phyloP scores from a whole-genome alignment of 805 yeast species.

The Wickerhamomyces canadensis region DNA sequence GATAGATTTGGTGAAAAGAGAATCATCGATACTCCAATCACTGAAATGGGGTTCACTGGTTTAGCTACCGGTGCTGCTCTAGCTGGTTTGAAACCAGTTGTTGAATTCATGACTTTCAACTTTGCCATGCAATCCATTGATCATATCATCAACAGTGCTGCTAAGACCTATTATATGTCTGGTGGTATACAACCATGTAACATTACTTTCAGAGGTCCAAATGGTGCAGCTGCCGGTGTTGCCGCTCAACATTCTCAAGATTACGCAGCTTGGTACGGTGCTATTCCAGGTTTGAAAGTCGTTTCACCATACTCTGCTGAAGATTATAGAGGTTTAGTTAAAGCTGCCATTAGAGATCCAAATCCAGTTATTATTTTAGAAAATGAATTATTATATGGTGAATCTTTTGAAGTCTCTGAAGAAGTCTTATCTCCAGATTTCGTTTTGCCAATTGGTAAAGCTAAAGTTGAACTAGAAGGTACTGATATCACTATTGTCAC shows the following conservation, averaged over 20 bases:
- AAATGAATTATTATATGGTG: constrained; percentile 93
- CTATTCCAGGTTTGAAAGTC: constrained; percentile 97
- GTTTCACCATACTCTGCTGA: constrained; percentile 92
- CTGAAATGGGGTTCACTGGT: constrained; percentile 99
- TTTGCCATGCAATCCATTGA: constrained; percentile 99
- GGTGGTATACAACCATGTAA: constrained; percentile 98
- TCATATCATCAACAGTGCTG: constrained; percentile 97
- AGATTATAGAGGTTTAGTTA: constrained; percentile 92
- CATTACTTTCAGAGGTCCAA: constrained; percentile 98
- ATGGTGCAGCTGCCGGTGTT: constrained; percentile 99
- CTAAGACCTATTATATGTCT: constrained; percentile 97
- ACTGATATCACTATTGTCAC: constrained; percentile 83
- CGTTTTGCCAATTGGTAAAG: constrained; percentile 89
- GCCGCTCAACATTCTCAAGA: constrained; percentile 99
- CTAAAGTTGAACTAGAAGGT: constrained; percentile 93
- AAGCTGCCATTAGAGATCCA: constrained; percentile 98
- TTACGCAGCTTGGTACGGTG: constrained; percentile 96
- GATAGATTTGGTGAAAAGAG: constrained; percentile 73
- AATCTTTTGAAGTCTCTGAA: constrained; percentile 81
- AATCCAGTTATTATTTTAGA: constrained; percentile 95
- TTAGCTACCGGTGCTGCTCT: constrained; percentile 81
- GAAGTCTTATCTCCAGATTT: constrained; percentile 87
- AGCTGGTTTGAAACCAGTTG: constrained; percentile 84
- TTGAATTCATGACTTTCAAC: constrained; percentile 98
- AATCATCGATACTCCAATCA: constrained; percentile 89